These are phyloP conservation scores for Backusella morwellensis DNA, from an alignment of 192 early-diverging fungal genomes.

Conservation along the genomic window DNA sequence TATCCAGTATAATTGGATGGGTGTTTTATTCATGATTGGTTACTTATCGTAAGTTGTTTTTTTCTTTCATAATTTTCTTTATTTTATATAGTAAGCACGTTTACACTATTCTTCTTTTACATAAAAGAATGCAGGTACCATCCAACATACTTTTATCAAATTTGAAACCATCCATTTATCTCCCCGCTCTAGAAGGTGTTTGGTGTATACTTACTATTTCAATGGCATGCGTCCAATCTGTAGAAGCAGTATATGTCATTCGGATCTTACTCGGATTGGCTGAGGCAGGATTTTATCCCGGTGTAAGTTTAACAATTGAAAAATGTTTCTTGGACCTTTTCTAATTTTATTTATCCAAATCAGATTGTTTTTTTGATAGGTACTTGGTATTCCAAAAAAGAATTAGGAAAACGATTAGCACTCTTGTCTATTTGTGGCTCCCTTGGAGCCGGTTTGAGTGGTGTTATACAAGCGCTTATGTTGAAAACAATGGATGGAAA, in stretches of 20 bases:
- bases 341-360: neutral
- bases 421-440: conserved; percentile 32
- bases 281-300: conserved; percentile 41
- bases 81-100: too few species aligned
- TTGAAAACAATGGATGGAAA: conserved; percentile 30
- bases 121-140: conserved; percentile 35
- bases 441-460: conserved; percentile 25
- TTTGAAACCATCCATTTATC: conserved; percentile 29
- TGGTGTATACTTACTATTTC: conserved; percentile 38
- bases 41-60: conserved; percentile 24
- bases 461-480: conserved; percentile 28
- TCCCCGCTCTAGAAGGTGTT: conserved; percentile 27
- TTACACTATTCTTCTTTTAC: neutral
- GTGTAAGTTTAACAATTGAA: conserved; percentile 19
- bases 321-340: neutral
- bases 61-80: neutral
- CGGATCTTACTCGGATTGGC: conserved; percentile 32
- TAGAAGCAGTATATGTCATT: conserved; percentile 32
- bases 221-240: conserved; percentile 34
- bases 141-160: conserved; percentile 35
- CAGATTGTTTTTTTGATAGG: conserved; percentile 38
- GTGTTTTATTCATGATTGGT: conserved; percentile 32
- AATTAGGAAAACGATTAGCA: conserved; percentile 33
- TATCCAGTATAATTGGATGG: conserved; percentile 41
- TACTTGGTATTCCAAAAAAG: conserved; percentile 39